Evolutionary conservation across 352 stramenopile species (phyloP), one percentile per base, ranked within the genome.

Genomic region (Phytophthora fragariaefolia): DNA sequence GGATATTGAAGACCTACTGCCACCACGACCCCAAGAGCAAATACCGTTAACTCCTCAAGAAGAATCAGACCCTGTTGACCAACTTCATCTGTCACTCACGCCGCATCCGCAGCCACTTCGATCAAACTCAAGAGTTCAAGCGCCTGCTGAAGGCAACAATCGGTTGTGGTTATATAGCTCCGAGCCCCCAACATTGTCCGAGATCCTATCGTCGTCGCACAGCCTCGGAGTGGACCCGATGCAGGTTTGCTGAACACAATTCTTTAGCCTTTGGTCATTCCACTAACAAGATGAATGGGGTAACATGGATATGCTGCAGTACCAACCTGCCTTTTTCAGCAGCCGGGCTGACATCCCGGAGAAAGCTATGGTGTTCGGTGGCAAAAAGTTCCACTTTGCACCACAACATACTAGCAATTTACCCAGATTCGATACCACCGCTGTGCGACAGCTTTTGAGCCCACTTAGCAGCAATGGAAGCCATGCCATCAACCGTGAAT

Each of bases 321-420:
- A 90, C 52, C 61, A 69, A 62, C 34, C 62, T 24, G 85, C 81
- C 1, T 85, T 77, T 56, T 96, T 90, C 45, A 89, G 82, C 27
- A 66, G 73, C 12, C 38, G 53, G 13, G 52, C 62, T 4, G 85
- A 96, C 62, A 88, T 93, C 17, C 86, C 88, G 12, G 76, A 83
- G 0, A 92, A 92, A 64, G 55, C 83, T 2, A 75, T 95, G 49
- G 57, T 93, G 6, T 96, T 93, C 71, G 87, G 82, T 40, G 86
- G 88, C 6, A 77, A 84, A 36, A 90, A 88, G 32, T 91, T 91
- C 42, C 62, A 80, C 20, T 92, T 96, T 68, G 55, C 56, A 6
- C 65, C 74, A 2, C 68, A 71, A 0, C 77, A 74, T 58, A 30
- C 75, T 6, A 66, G 24, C 1, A 71, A 88, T 49, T 54, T 89